Evolutionary conservation across 192 early-diverging fungal genomes (phyloP).

Genomic region (Ambispora gerdemannii): DNA sequence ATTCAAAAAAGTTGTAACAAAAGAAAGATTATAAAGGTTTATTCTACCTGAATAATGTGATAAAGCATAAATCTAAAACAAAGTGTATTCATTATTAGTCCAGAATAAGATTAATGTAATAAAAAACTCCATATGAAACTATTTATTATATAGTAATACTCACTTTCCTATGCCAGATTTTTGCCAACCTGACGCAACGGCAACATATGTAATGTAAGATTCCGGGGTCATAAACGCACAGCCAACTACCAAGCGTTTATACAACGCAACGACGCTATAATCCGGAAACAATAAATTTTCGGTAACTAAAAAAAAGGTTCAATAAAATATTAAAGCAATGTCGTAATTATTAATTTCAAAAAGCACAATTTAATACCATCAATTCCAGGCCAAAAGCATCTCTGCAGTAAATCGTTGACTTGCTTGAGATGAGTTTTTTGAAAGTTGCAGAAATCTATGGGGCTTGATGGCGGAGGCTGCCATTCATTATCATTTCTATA

Average conservation of each 20-base stretch:
- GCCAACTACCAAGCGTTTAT: conserved; percentile 75
- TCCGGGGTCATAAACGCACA: conserved; percentile 92
- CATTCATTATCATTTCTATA: conserved; percentile 22
- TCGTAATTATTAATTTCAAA: conserved; percentile 1
- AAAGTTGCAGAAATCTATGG: conserved; percentile 83
- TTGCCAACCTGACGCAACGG: conserved; percentile 82
- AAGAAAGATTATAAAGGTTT: no score
- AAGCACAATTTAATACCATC: conserved; percentile 51
- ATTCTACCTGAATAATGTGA: conserved; percentile 69
- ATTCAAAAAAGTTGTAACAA: no score
- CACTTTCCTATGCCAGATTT: conserved; percentile 77
- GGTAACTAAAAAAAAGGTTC: conserved; percentile 50
- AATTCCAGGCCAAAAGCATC: conserved; percentile 87
- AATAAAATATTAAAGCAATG: not conserved
- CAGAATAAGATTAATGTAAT: no score
- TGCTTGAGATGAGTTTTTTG: conserved; percentile 62
- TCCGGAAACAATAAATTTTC: conserved; percentile 81
- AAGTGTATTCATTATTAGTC: conserved; percentile 21
- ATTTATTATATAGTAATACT: conserved; percentile 30
- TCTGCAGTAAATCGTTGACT: conserved; percentile 71
- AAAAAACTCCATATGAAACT: no score
- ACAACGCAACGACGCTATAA: conserved; percentile 79
- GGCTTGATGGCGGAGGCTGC: conserved; percentile 12
- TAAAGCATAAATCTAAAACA: conserved; percentile 69
- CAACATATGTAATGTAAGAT: conserved; percentile 86